phyloP scores from a whole-genome alignment of 2,329 filamentous ascomycete genomes.

The Fonsecaea nubica region DNA sequence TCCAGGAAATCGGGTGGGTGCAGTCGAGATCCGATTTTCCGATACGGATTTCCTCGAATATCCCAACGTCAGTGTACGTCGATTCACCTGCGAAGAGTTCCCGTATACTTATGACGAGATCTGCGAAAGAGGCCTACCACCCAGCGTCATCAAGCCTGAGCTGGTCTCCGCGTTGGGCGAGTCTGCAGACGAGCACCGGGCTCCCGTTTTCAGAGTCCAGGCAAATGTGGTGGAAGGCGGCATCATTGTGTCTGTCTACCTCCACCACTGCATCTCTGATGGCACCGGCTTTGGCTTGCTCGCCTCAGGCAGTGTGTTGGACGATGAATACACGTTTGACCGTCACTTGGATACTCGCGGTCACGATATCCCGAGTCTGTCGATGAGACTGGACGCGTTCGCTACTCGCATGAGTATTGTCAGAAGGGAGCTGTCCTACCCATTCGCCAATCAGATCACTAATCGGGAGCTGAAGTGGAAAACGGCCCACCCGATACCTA shows the following conservation, averaged over 20 bases:
- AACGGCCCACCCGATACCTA: conserved; percentile 14
- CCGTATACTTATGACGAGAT: conserved; percentile 38
- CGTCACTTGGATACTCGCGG: conserved; percentile 28
- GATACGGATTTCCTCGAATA: conserved; percentile 37
- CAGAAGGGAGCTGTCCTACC: conserved; percentile 36
- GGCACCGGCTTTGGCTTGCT: conserved; percentile 37
- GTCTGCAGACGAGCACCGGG: conserved; percentile 33
- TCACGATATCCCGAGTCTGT: conserved; percentile 24
- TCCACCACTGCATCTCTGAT: conserved; percentile 41
- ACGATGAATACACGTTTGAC: conserved; percentile 34
- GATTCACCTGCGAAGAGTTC: conserved; percentile 33
- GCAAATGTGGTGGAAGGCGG: conserved; percentile 40
- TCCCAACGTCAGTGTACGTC: conserved; percentile 32
- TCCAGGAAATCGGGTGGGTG: conserved; percentile 25
- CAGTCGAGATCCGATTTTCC: conserved; percentile 38
- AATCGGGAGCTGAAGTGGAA: conserved; percentile 33
- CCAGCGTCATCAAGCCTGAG: conserved; percentile 37
- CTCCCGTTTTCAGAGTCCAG: conserved; percentile 38
- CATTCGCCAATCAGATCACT: conserved; percentile 31
- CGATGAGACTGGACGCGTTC: conserved; percentile 33
- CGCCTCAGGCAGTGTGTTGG: conserved; percentile 35
- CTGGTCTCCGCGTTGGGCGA: conserved; percentile 37
- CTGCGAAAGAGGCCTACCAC: conserved; percentile 32
- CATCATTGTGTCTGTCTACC: conserved; percentile 38
- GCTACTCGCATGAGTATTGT: conserved; percentile 35